Base-by-base conservation (phyloP, 1,284 basidiomycete species). In the Malassezia pachydermatis region DNA sequence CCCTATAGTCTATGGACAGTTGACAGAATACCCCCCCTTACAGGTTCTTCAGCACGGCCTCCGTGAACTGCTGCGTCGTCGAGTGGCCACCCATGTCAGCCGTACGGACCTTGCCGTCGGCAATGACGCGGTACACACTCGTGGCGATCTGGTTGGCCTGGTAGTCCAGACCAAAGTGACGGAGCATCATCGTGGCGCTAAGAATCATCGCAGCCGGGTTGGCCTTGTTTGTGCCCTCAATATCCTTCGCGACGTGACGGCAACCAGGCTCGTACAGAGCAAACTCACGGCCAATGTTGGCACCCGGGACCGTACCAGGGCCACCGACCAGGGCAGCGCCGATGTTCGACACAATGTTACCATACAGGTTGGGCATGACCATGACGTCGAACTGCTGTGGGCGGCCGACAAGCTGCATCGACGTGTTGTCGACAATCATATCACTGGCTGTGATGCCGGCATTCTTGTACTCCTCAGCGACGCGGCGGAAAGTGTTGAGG, bases 341-440 rank as follows among this genome's bases (percentile, higher is more conserved):
- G 56, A 98, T 96, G 79, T 98, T 96, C 59, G 87, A 88, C 55
- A 94, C 86, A 64, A 98, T 96, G 70, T 89, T 90, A 57, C 92
- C 92, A 76, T 96, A 96, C 55, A 77, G 67, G 73, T 90, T 90
- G 50, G 87, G 88, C 88, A 94, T 94, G 72, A 95, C 90, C 89
- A 98, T 94, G 55, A 96, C 92, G 72, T 96, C 92, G 69, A 96
- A 98, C 75, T 98, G 94, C 65, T 80, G 79, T 24, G 92, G 92
- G 65, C 83, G 86, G 37, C 88, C 85, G 57, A 96, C 92, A 60
- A 98, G 84, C 76, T 98, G 92, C 92, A 98, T 96, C 44, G 90
- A 92, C 49, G 90, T 92, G 78, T 96, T 96, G 76, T 96, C 90
- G 62, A 95, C 88, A 60, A 99, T 99, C 92, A 99, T 98, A 75